These are phyloP conservation scores for Lagerstroemia fauriei DNA, from an alignment of 441 rosid species.

Conservation along the genomic window DNA sequence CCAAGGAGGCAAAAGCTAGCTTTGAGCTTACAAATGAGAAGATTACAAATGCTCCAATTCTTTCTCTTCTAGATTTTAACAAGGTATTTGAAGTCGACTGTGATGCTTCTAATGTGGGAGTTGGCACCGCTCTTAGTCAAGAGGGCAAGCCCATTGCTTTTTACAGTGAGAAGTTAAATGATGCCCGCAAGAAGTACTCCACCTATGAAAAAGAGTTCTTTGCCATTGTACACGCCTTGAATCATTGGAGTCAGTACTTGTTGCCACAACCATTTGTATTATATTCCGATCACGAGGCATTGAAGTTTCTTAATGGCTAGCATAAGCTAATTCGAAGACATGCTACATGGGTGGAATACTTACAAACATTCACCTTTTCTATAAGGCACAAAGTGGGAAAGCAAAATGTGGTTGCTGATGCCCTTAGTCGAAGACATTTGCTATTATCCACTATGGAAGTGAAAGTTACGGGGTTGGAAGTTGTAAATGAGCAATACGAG, in stretches of 20 bases:
- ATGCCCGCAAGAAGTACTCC: neutral
- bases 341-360: neutral
- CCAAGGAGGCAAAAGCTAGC: neutral
- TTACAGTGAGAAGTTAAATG: slow-evolving; percentile 1
- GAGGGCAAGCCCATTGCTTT: slow-evolving; percentile 1
- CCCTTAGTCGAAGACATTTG: neutral
- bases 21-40: neutral
- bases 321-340: slow-evolving; percentile 9
- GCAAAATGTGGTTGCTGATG: neutral
- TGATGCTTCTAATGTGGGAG: slow-evolving; percentile 13
- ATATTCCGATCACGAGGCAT: neutral
- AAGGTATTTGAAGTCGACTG: neutral
- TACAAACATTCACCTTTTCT: neutral
- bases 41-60: neutral
- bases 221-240: neutral
- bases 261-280: neutral
- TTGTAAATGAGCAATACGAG: neutral
- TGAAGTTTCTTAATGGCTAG: slow-evolving; percentile 11
- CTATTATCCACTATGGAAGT: neutral
- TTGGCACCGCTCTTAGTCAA: neutral
- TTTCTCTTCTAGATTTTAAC: neutral
- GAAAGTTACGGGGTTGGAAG: neutral
- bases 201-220: slow-evolving; percentile 12
- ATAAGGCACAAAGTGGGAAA: neutral
- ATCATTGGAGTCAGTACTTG: neutral